Evolutionary conservation across 2,329 filamentous ascomycete species (phyloP), one percentile per base, ranked within the genome.

Genomic region (Exophiala oligosperma): DNA sequence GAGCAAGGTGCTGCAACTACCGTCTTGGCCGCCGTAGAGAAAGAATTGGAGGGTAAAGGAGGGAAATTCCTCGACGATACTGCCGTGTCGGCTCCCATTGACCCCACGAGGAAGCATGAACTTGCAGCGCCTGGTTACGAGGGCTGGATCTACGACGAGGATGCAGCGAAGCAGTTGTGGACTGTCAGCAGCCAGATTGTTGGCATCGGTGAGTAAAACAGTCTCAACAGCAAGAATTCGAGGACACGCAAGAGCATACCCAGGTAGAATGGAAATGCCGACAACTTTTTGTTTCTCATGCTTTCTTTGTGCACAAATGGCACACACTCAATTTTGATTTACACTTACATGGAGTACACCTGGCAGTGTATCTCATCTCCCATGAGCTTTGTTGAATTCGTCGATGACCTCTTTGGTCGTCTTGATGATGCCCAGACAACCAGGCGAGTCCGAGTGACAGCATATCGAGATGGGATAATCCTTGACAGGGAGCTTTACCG

Each of bases 371-470:
- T 9, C 26, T 37, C 53, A 64, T 56, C 60, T 65, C 11, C 60
- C 59, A 52, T 68, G 61, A 28, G 73, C 69, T 52, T 68, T 67
- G 55, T 79, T 79, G 47, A 77, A 78, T 32, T 72, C 71, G 60
- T 79, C 74, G 11, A 72, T 72, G 68, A 64, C 78, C 69, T 29
- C 70, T 72, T 54, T 70, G 12, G 74, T 73, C 7, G 73, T 72
- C 55, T 67, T 72, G 26, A 78, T 71, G 54, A 79, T 79, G 11
- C 76, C 76, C 9, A 79, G 59, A 54, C 75, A 78, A 0, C 74
- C 75, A 4, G 77, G 77, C 2, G 74, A 76, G 59, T 80, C 77
- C 0, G 76, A 79, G 62, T 80, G 77, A 59, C 76, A 79, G 52
- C 77, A 80, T 21, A 79, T 70, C 9, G 75, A 75, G 4, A 78